phyloP scores from a whole-genome alignment of 1,284 basidiomycete species.

The Veloporphyrellus conicus region DNA sequence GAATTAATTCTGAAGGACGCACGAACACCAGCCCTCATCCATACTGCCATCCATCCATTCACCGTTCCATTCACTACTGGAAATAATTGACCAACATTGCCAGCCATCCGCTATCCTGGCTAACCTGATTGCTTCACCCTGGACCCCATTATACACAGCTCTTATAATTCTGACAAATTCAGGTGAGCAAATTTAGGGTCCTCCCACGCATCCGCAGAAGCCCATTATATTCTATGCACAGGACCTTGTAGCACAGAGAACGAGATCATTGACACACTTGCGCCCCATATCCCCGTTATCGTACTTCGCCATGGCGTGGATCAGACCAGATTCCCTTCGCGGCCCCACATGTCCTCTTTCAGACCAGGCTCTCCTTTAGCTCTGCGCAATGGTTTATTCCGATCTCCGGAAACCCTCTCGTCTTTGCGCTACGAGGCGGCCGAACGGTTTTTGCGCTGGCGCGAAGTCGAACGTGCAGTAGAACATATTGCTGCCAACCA shows the following conservation, averaged over 20 bases:
- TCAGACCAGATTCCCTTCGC: constrained; percentile 29
- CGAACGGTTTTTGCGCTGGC: constrained; percentile 67
- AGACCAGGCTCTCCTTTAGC: constrained; percentile 46
- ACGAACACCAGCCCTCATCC: constrained; percentile 16
- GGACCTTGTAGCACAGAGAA: constrained; percentile 39
- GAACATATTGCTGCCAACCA: constrained; percentile 29
- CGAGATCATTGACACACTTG: constrained; percentile 47
- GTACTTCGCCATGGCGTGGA: constrained; percentile 40
- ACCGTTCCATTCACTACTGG: constrained; percentile 51
- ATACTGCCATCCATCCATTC: constrained; percentile 48
- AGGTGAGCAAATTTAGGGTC: constrained; percentile 34
- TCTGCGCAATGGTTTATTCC: constrained; percentile 58
- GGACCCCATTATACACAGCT: constrained; percentile 53
- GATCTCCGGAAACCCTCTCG: constrained; percentile 53
- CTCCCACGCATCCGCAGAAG: background rate
- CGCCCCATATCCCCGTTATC: constrained; percentile 56
- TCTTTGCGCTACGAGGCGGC: constrained; percentile 58
- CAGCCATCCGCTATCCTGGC: constrained; percentile 49
- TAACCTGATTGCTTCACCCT: constrained; percentile 51
- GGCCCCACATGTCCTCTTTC: constrained; percentile 48
- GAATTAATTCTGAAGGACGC: constrained; percentile 8
- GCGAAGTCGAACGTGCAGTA: constrained; percentile 57
- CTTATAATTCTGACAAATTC: constrained; percentile 51
- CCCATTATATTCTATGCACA: constrained; percentile 10
- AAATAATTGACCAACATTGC: constrained; percentile 47